Conservation (phyloP, 2,329 filamentous ascomycete genomes). For the Colletotrichum sp. region DNA sequence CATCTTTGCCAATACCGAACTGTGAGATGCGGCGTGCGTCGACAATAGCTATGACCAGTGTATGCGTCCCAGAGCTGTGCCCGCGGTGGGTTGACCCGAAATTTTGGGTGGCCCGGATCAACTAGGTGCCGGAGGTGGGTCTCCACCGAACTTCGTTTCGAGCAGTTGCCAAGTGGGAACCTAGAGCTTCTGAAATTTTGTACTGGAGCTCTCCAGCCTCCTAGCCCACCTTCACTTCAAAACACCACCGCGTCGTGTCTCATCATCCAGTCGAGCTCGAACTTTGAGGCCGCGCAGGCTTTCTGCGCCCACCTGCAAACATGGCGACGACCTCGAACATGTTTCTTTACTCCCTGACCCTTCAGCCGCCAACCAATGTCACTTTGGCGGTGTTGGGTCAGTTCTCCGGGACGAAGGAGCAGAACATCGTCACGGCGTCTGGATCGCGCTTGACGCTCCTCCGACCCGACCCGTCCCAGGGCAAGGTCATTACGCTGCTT, state of each 20-base stretch:
- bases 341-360: slow-evolving; percentile 97
- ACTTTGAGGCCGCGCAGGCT: slow-evolving; percentile 52
- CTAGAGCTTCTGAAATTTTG: slow-evolving; percentile 22
- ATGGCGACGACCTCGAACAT: slow-evolving; percentile 99
- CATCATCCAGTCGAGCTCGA: slow-evolving; percentile 13
- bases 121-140: not conserved
- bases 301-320: slow-evolving; percentile 53
- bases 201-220: slow-evolving; percentile 19
- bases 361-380: slow-evolving; percentile 89
- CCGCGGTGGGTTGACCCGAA: slow-evolving; percentile 1
- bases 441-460: slow-evolving; percentile 89
- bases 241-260: slow-evolving; percentile 16
- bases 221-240: slow-evolving; percentile 6
- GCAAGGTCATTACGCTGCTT: slow-evolving; percentile 84
- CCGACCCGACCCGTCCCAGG: slow-evolving; percentile 83
- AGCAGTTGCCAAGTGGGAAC: slow-evolving; percentile 8
- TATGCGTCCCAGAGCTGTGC: not conserved
- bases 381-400: slow-evolving; percentile 92
- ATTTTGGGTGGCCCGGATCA: slow-evolving; percentile 22
- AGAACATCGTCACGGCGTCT: slow-evolving; percentile 94
- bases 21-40: not conserved
- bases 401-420: slow-evolving; percentile 94
- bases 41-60: not conserved
- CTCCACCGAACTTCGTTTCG: not conserved
- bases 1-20: not conserved